Percentiles rank a stretch among this genome's conserved stretches.
phyloP scores from a whole-genome alignment of 2,329 filamentous ascomycete genomes.

The Dothistroma pini region DNA sequence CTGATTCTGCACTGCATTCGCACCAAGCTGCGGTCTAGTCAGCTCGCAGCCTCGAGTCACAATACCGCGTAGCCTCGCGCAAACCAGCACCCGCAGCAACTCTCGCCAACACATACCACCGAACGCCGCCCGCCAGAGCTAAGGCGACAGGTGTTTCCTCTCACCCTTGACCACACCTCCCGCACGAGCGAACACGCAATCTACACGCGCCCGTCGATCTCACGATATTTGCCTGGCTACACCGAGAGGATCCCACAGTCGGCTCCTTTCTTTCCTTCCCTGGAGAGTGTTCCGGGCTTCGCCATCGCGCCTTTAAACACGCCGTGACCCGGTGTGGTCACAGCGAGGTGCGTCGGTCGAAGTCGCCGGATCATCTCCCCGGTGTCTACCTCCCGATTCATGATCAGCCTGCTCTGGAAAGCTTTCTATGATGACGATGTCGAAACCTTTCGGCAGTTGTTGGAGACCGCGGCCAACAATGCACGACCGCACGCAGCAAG shows the following conservation, averaged over 20 bases:
- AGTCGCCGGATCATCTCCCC: constrained; percentile 45
- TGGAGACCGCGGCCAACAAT: constrained; percentile 66
- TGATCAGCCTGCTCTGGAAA: constrained; percentile 98
- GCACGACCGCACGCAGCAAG: constrained; percentile 48
- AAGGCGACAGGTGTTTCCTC: constrained; percentile 1
- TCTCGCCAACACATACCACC: neutral
- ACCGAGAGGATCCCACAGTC: neutral
- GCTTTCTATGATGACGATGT: constrained; percentile 97
- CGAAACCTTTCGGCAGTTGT: constrained; percentile 84
- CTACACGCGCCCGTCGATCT: neutral
- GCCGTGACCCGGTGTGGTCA: constrained; percentile 83
- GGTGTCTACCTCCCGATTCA: constrained; percentile 50
- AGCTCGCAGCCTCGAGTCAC: neutral
- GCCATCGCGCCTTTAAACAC: constrained; percentile 72
- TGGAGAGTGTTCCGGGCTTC: constrained; percentile 44
- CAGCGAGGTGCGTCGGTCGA: constrained; percentile 76
- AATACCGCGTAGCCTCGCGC: neutral
- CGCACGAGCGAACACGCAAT: constrained; percentile 10
- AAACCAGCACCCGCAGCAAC: neutral
- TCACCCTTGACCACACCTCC: neutral
- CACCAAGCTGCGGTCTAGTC: neutral
- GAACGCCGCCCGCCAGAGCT: neutral
- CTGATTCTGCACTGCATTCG: neutral
- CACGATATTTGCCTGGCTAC: neutral
- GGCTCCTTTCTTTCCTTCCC: constrained; percentile 6